Base-by-base conservation (phyloP, 1,139 yeast genomes). In the Lizanozyma gosingica region DNA sequence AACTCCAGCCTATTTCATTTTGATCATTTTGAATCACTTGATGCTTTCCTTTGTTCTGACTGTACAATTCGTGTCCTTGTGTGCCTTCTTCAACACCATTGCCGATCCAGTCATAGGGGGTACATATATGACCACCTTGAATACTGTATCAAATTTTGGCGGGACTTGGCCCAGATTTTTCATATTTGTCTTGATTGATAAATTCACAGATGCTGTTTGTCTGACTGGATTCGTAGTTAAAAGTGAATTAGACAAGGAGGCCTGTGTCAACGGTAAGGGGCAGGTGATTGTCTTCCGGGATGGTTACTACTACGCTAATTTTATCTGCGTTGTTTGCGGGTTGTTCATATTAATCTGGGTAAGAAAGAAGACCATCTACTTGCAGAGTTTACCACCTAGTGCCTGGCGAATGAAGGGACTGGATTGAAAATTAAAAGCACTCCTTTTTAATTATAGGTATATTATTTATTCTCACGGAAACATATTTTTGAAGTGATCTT, bases 61-160 rank as follows among this genome's bases (percentile, higher is more conserved):
- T 0, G 81, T 92, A 42, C 97, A 90, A 59, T 92, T 94, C 64
- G 97, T 92, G 18, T 84, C 95, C 3, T 79, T 92, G 41, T 83
- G 90, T 55, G 95, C 97, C 0, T 94, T 92, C 67, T 97, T 90
- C 60, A 90, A 97, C 3, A 82, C 83, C 52, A 85, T 94, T 41
- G 96, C 98, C 2, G 98, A 92, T 58, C 97, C 98, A 0, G 63
- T 80, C 14, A 86, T 92, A 51, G 99, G 98, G 15, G 98, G 98
- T 1, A 94, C 99, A 0, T 92, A 92, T 59, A 92, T 94, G 97
- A 92, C 98, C 0, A 82, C 95, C 1, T 67, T 92, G 43, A 94
- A 94, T 60, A 92, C 99, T 0, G 68, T 92, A 39, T 81, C 94
- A 33, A 92, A 92, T 55, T 73, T 90, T 43, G 99, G 99, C 33